phyloP scores from a whole-genome alignment of 2,329 filamentous ascomycete genomes.

The Pestalotiopsis sp. region DNA sequence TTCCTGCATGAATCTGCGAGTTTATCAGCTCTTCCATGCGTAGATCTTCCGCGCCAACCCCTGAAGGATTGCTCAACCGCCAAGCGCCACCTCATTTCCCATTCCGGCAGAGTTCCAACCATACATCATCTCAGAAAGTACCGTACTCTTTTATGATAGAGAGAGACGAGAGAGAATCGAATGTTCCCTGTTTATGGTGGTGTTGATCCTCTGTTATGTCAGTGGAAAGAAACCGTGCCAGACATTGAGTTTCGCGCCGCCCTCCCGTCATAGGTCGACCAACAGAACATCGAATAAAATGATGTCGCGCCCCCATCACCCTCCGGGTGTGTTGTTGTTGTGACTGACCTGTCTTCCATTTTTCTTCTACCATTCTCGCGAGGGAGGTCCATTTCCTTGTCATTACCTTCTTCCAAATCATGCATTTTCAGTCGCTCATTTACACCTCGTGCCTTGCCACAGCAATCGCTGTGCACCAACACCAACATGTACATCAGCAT shows the following conservation, averaged over 20 bases:
- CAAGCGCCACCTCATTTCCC: constrained; percentile 6
- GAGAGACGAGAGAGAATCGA: neutral
- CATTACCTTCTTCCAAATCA: constrained; percentile 11
- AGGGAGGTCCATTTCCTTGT: constrained; percentile 6
- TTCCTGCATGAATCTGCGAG: neutral
- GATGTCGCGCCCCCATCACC: neutral
- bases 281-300: neutral
- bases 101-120: neutral
- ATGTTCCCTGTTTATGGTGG: neutral
- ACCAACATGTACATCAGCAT: neutral
- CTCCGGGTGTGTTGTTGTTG: neutral
- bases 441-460: constrained; percentile 13
- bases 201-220: neutral
- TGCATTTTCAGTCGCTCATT: constrained; percentile 15
- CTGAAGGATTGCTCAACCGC: neutral
- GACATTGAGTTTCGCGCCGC: neutral
- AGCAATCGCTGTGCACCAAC: constrained; percentile 2
- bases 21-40: neutral
- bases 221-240: neutral
- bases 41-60: neutral
- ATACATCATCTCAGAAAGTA: neutral
- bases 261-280: neutral
- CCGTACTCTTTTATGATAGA: neutral
- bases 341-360: neutral
- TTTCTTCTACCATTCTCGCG: constrained; percentile 1